Percentiles rank a stretch among this genome's conserved stretches.
Conservation (phyloP, 345 rosid genomes). For the Cardamine chenopodiifolia region DNA sequence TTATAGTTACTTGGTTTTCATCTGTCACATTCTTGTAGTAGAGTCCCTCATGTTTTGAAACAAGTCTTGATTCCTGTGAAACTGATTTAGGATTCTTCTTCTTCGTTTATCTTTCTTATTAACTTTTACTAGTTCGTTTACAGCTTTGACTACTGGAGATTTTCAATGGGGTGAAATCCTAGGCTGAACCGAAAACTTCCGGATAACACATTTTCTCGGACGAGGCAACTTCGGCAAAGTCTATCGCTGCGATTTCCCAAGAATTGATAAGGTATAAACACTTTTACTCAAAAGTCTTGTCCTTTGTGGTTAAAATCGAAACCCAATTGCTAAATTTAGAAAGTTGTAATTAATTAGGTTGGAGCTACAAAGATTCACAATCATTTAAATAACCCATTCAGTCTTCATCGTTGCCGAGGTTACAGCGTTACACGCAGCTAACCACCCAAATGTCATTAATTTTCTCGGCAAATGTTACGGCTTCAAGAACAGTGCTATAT, state of each 20-base stretch:
- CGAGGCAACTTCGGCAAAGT: constrained; percentile 2
- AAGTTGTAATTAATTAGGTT: constrained; percentile 42
- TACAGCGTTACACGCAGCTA: constrained; percentile 53
- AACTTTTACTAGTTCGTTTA: background rate
- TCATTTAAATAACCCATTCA: constrained; percentile 49
- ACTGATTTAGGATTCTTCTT: constrained; percentile 11
- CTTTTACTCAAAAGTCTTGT: background rate
- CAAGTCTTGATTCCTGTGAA: background rate
- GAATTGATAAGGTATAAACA: background rate
- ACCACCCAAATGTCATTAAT: constrained; percentile 72
- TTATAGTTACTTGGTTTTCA: background rate
- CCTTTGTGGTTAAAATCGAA: background rate
- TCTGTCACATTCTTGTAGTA: background rate
- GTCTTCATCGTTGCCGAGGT: constrained; percentile 63
- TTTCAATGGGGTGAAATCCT: background rate
- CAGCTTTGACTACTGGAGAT: background rate
- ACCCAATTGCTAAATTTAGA: constrained; percentile 8
- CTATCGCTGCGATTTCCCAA: constrained; percentile 31
- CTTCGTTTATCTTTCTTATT: background rate
- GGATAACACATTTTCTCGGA: background rate
- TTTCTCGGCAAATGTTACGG: constrained; percentile 65
- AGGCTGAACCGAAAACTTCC: background rate
- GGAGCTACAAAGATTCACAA: constrained; percentile 82
- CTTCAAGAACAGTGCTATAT: constrained; percentile 53
- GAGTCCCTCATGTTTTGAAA: background rate